Evolutionary conservation across 2,329 filamentous ascomycete genomes (phyloP).

Genomic region (Nigrospora oryzae): DNA sequence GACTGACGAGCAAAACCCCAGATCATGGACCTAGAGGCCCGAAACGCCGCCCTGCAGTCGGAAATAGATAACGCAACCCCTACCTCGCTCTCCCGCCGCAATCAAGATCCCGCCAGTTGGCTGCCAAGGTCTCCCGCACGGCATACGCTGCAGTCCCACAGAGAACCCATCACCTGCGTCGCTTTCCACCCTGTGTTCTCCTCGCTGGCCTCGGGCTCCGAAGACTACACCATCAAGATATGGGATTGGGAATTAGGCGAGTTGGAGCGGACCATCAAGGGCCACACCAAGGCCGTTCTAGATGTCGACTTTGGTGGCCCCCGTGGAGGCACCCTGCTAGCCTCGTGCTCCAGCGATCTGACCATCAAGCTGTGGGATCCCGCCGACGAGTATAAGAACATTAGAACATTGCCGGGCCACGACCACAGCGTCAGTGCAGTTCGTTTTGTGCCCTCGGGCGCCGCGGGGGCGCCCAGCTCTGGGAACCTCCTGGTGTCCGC

Average conservation of each 20-base stretch:
- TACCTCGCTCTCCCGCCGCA: constrained; percentile 64
- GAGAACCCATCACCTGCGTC: constrained; percentile 73
- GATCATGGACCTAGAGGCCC: constrained; percentile 90
- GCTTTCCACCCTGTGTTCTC: constrained; percentile 92
- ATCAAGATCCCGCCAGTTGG: constrained; percentile 80
- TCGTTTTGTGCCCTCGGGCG: constrained; percentile 78
- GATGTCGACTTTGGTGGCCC: constrained; percentile 89
- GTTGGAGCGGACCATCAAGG: constrained; percentile 82
- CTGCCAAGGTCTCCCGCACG: constrained; percentile 75
- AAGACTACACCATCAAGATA: constrained; percentile 91
- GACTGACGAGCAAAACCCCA: constrained; percentile 23
- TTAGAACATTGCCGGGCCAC: constrained; percentile 81
- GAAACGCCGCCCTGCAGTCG: constrained; percentile 62
- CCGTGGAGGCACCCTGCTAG: constrained; percentile 67
- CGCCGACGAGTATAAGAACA: constrained; percentile 88
- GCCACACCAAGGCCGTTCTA: constrained; percentile 80
- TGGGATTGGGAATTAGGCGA: constrained; percentile 97
- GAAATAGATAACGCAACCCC: constrained; percentile 81
- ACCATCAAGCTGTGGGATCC: constrained; percentile 96
- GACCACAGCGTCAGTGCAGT: constrained; percentile 88
- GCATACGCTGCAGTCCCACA: constrained; percentile 77
- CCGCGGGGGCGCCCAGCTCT: constrained; percentile 67
- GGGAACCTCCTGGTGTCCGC: constrained; percentile 82
- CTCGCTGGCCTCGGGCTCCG: constrained; percentile 80
- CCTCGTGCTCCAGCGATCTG: constrained; percentile 78